phyloP scores from a whole-genome alignment of 2,329 filamentous ascomycete species.

The Alternaria panax region DNA sequence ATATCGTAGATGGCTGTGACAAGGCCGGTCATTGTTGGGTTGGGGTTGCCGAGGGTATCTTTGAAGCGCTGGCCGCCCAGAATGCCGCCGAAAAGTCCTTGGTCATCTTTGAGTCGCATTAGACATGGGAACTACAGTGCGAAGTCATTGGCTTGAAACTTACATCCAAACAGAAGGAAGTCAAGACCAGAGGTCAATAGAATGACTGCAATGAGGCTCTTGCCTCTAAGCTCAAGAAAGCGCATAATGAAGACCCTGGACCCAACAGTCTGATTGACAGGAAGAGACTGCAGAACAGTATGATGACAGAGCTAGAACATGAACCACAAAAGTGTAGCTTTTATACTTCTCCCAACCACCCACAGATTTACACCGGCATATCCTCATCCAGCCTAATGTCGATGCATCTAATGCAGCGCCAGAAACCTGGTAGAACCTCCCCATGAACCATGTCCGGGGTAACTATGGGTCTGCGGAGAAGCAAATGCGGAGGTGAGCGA shows the following conservation, averaged over 20 bases:
- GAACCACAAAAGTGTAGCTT: background rate
- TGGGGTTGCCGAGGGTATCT: conserved; percentile 20
- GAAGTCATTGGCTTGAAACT: background rate
- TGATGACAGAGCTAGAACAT: background rate
- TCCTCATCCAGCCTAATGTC: conserved; percentile 12
- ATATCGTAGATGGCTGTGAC: conserved; percentile 50
- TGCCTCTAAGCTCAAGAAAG: conserved; percentile 22
- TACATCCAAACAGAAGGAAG: conserved; percentile 26
- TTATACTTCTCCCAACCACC: conserved; percentile 4
- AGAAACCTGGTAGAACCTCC: background rate
- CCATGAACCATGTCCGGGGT: conserved; percentile 11
- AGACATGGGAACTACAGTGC: background rate
- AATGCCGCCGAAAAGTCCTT: conserved; percentile 37
- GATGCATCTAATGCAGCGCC: background rate
- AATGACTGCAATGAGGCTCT: conserved; percentile 21
- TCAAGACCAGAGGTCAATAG: conserved; percentile 24
- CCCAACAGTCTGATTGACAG: background rate
- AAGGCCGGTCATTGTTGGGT: conserved; percentile 41
- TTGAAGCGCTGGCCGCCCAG: conserved; percentile 34
- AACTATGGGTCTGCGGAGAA: conserved; percentile 20
- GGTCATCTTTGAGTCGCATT: conserved; percentile 24
- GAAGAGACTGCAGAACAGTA: background rate
- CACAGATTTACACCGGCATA: conserved; percentile 12
- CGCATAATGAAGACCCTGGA: conserved; percentile 9
- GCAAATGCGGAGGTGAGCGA: conserved; percentile 9